Conservation (phyloP, 2,329 filamentous ascomycete species). For the Ophiocordyceps camponoti-rufipedis region DNA sequence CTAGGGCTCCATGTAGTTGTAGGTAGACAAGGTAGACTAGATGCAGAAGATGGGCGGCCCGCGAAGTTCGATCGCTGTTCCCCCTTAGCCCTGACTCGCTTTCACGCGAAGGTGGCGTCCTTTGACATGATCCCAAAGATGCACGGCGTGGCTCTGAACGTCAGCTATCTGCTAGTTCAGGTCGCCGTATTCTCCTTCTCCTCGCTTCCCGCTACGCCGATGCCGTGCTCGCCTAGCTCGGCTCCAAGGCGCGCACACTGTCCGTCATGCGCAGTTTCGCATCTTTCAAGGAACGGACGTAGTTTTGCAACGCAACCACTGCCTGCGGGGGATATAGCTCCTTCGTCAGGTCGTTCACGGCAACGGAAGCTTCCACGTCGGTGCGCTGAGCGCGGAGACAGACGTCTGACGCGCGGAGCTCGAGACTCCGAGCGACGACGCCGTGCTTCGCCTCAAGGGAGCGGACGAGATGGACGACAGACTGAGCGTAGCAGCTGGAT, state of each 20-base stretch:
- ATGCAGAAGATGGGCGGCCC: background rate
- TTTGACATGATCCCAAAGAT: constrained; percentile 6
- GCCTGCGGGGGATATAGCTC: constrained; percentile 28
- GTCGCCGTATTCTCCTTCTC: constrained; percentile 30
- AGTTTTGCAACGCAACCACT: constrained; percentile 23
- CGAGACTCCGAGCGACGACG: constrained; percentile 28
- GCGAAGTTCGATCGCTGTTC: background rate
- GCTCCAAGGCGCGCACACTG: constrained; percentile 19
- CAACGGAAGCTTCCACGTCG: constrained; percentile 17
- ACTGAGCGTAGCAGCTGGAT: constrained; percentile 19
- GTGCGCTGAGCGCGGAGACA: constrained; percentile 23
- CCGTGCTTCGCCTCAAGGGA: constrained; percentile 37
- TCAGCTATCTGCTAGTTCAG: constrained; percentile 31
- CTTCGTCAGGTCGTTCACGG: constrained; percentile 15
- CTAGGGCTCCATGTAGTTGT: constrained; percentile 1
- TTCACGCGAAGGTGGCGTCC: too few species aligned
- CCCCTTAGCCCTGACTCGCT: too few species aligned
- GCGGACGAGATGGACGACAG: constrained; percentile 25
- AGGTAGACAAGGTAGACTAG: constrained; percentile 2
- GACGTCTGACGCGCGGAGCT: constrained; percentile 28
- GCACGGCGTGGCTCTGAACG: constrained; percentile 25
- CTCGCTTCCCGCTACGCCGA: constrained; percentile 15
- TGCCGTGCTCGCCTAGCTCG: constrained; percentile 31
- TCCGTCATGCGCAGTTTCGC: constrained; percentile 26
- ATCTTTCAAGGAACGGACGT: constrained; percentile 29